A percentile compares a stretch with the other conserved stretches of the same genome.
Evolutionary conservation across 257 asterid genomes (phyloP).

Genomic region (Verbena officinalis): DNA sequence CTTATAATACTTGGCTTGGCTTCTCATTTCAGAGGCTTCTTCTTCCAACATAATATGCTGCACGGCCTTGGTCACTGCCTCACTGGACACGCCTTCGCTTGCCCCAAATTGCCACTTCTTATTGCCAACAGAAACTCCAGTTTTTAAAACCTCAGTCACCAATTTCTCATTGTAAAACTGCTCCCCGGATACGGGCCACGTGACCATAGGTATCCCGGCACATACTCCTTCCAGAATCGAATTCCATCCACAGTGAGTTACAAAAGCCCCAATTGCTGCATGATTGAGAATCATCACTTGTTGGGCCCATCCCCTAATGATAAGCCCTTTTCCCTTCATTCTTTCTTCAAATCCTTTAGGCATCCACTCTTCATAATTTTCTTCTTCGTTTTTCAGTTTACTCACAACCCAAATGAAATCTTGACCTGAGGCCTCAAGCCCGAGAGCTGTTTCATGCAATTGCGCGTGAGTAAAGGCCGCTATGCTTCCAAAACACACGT

Average conservation of each 20-base stretch:
- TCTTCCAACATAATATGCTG: slow-evolving; percentile 37
- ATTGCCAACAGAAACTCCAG: slow-evolving; percentile 48
- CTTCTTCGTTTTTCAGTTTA: background rate
- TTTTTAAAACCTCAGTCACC: slow-evolving; percentile 39
- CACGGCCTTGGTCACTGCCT: slow-evolving; percentile 38
- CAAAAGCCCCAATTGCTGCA: slow-evolving; percentile 38
- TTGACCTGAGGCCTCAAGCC: slow-evolving; percentile 48
- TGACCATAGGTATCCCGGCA: slow-evolving; percentile 51
- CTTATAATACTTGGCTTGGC: slow-evolving; percentile 28
- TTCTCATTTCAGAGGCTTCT: slow-evolving; percentile 40
- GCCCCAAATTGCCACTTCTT: slow-evolving; percentile 20
- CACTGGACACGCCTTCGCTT: slow-evolving; percentile 30
- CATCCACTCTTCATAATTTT: background rate
- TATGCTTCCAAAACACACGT: slow-evolving; percentile 54
- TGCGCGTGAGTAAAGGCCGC: slow-evolving; percentile 36
- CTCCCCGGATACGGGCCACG: slow-evolving; percentile 60
- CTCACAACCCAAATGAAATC: slow-evolving; percentile 9
- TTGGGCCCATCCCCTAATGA: slow-evolving; percentile 25
- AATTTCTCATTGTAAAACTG: slow-evolving; percentile 54
- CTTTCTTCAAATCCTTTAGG: background rate
- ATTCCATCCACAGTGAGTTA: slow-evolving; percentile 55
- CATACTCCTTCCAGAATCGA: slow-evolving; percentile 41
- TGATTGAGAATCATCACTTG: slow-evolving; percentile 49
- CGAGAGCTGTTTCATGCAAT: slow-evolving; percentile 47
- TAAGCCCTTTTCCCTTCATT: background rate